Base-by-base conservation (phyloP, 495 filamentous ascomycete species). In the Aspergillus sclerotioniger region DNA sequence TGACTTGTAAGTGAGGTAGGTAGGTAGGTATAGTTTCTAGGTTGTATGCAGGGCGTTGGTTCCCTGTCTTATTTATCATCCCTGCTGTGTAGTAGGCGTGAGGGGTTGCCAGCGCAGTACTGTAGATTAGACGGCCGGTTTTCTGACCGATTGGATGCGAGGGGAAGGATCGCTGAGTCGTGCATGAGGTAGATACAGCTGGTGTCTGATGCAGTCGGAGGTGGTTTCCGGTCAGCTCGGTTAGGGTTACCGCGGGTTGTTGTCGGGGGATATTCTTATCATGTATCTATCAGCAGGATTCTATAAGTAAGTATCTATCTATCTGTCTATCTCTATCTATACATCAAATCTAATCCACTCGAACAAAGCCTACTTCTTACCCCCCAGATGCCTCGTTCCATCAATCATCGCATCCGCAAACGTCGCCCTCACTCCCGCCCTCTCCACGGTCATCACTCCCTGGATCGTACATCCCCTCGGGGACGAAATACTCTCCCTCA, bases 381-480 rank as follows among this genome's bases (percentile, higher is more conserved):
- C 25, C 25, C 25, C 25, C 51, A 66, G 54, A 53, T 61, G 60
- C 60, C 57, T 20, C 51, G 55, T 56, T 51, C 60, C 63, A 19
- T 61, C 56, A 10, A 66, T 55, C 28, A 62, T 20, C 48, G 56
- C 57, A 32, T 66, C 60, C 37, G 60, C 63, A 58, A 60, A 66
- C 21, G 50, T 28, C 17, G 62, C 58, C 39, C 72, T 54, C 43
- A 67, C 69, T 2, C 69, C 71, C 1, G 68, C 61, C 52, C 60
- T 69, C 66, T 73, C 72, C 41, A 73, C 58, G 17, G 62, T 57
- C 58, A 72, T 51, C 21, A 75, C 51, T 0, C 66, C 65, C 59
- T 71, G 66, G 17, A 73, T 75, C 0, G 72, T 73, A 62, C 71
- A 73, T 8, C 72, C 72, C 16, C 69, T 59, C 4, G 71, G 72